Evolutionary conservation across 2,329 filamentous ascomycete species (phyloP).

Genomic region (Pseudogymnoascus sp.): DNA sequence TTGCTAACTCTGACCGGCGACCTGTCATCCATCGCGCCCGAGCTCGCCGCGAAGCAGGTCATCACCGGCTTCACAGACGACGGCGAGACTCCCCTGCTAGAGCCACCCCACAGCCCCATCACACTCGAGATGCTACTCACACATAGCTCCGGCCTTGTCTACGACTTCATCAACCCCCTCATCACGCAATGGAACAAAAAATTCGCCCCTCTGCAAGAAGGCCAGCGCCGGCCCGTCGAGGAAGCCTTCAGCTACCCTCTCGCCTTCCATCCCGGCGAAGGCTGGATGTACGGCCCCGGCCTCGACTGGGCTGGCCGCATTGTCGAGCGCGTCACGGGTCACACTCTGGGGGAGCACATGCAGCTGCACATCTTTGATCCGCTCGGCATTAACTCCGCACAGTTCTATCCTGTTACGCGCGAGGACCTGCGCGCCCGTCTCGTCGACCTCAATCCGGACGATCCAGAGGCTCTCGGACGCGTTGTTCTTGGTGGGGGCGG

Average conservation of each 20-base stretch:
- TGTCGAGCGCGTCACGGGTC: slow-evolving; percentile 38
- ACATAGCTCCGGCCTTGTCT: slow-evolving; percentile 8
- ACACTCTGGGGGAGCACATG: slow-evolving; percentile 40
- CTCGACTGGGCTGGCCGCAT: slow-evolving; percentile 31
- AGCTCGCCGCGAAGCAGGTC: slow-evolving; percentile 7
- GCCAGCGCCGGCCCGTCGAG: slow-evolving; percentile 18
- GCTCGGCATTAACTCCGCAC: slow-evolving; percentile 34
- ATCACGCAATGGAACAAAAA: slow-evolving; percentile 14
- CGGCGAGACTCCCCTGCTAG: slow-evolving; percentile 8
- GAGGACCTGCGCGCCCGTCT: slow-evolving; percentile 20
- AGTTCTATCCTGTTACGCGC: slow-evolving; percentile 32
- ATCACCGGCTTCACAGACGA: slow-evolving; percentile 12
- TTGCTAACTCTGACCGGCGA: slow-evolving; percentile 8
- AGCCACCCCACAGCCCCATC: not conserved
- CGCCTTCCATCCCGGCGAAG: slow-evolving; percentile 7
- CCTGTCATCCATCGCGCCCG: not conserved
- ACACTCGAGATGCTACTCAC: slow-evolving; percentile 12
- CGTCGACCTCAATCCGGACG: slow-evolving; percentile 28
- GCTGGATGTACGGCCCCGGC: slow-evolving; percentile 10
- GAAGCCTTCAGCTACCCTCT: not conserved
- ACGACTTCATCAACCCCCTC: slow-evolving; percentile 10
- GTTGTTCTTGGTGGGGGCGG: slow-evolving; percentile 31
- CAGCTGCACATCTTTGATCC: slow-evolving; percentile 39
- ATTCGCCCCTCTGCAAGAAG: slow-evolving; percentile 20
- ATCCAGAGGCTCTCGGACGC: slow-evolving; percentile 30